Conservation (phyloP, 2,329 filamentous ascomycete genomes). For the Trichoderma sp. region DNA sequence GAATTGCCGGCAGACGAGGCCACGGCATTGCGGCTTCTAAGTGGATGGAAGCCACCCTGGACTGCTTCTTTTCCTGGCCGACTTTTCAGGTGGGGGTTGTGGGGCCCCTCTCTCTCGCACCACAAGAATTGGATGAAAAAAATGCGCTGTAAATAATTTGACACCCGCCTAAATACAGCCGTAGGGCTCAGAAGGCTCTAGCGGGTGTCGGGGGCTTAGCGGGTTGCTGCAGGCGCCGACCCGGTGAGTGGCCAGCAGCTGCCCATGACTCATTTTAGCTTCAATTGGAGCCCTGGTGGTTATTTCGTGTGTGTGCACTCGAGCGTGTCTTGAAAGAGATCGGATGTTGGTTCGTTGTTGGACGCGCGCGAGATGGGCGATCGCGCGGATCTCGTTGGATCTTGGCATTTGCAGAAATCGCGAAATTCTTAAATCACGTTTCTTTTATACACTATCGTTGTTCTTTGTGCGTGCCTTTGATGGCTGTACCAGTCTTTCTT, state of each 20-base stretch:
- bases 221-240: conserved; percentile 34
- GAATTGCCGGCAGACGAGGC: conserved; percentile 4
- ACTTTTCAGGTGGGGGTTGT: neutral
- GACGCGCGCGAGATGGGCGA: neutral
- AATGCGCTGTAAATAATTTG: neutral
- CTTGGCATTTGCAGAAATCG: neutral
- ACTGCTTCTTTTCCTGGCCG: neutral
- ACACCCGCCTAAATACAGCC: neutral
- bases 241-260: conserved; percentile 36
- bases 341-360: neutral
- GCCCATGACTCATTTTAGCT: neutral
- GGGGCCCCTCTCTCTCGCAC: neutral
- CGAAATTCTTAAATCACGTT: neutral
- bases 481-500: neutral
- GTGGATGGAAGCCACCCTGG: neutral
- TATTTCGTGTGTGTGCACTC: neutral
- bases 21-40: neutral
- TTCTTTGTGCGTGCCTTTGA: neutral
- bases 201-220: conserved; percentile 29
- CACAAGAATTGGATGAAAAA: neutral
- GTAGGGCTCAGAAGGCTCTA: neutral
- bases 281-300: neutral
- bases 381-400: conserved; percentile 1
- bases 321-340: neutral
- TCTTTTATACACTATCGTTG: neutral